Evolutionary conservation across 2,329 filamentous ascomycete genomes (phyloP).

Genomic region (Fusarium clavum): DNA sequence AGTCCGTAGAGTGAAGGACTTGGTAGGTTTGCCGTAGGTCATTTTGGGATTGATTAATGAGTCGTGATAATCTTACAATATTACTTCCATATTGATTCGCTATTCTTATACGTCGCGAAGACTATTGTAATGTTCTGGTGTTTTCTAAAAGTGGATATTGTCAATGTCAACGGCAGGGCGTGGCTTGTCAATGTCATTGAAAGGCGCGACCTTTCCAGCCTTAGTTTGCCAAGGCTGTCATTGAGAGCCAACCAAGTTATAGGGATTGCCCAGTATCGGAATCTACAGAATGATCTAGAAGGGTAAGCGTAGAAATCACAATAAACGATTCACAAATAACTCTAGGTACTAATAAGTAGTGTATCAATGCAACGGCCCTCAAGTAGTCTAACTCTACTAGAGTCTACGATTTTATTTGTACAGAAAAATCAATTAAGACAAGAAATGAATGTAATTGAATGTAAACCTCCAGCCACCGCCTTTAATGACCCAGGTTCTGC

Average conservation of each 20-base stretch:
- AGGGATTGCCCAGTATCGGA: no score
- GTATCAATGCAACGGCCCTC: rapidly evolving
- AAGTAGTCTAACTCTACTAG: not conserved
- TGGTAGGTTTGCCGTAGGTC: not conserved
- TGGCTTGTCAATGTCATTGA: not conserved
- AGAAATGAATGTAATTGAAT: no score
- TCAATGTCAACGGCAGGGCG: not conserved
- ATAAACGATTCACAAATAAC: no score
- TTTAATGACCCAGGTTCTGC: conserved; percentile 48
- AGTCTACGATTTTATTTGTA: no score
- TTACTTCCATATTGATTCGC: no score
- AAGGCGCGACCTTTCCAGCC: not conserved
- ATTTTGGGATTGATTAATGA: not conserved
- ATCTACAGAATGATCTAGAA: no score
- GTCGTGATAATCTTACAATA: not conserved
- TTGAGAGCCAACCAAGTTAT: rapidly evolving
- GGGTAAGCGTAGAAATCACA: no score
- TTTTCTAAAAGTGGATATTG: not conserved
- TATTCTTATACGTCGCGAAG: not conserved
- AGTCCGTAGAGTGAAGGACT: not conserved
- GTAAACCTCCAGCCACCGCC: no score
- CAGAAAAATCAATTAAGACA: no score
- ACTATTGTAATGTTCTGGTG: rapidly evolving
- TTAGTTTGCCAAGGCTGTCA: not conserved
- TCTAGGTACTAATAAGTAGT: no score